Conservation (phyloP, 805 yeast species). For the Metschnikowia noctiluminum region DNA sequence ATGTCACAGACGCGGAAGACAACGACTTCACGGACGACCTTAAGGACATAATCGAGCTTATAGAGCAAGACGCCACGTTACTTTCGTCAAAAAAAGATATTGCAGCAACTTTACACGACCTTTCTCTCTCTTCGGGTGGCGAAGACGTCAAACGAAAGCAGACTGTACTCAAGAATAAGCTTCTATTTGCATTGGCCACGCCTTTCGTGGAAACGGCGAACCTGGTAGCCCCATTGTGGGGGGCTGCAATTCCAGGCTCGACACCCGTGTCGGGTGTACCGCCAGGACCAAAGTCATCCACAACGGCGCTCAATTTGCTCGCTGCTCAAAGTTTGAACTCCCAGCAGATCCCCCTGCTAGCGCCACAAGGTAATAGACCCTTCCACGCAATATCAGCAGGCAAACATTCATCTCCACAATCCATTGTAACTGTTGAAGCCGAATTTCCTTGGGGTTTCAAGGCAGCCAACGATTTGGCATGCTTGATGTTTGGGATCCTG, state of each 20-base stretch:
- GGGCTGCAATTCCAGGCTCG: conserved; percentile 14
- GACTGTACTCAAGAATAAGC: conserved; percentile 40
- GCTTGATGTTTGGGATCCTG: conserved; percentile 80
- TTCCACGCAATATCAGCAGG: conserved; percentile 66
- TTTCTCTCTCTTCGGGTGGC: conserved; percentile 45
- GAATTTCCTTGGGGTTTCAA: conserved; percentile 75
- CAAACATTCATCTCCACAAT: conserved; percentile 73
- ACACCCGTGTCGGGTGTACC: conserved; percentile 3
- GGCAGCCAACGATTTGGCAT: conserved; percentile 88
- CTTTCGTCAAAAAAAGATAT: conserved; percentile 36
- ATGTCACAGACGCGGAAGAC: conserved; percentile 9
- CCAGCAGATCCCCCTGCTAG: conserved; percentile 10
- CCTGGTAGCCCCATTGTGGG: conserved; percentile 23
- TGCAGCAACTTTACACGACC: conserved; percentile 54
- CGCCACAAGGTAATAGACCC: conserved; percentile 36
- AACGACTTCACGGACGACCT: conserved; percentile 38
- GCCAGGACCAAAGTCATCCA: conserved; percentile 25
- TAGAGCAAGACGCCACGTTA: conserved; percentile 38
- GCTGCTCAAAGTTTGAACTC: conserved; percentile 7
- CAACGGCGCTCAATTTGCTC: conserved; percentile 28
- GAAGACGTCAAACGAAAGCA: conserved; percentile 33
- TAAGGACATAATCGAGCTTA: conserved; percentile 45
- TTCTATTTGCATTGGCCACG: conserved; percentile 63
- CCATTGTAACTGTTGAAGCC: conserved; percentile 75
- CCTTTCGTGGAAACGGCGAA: conserved; percentile 52